phyloP scores from a whole-genome alignment of 306 rosid species.

The Myrica gale region DNA sequence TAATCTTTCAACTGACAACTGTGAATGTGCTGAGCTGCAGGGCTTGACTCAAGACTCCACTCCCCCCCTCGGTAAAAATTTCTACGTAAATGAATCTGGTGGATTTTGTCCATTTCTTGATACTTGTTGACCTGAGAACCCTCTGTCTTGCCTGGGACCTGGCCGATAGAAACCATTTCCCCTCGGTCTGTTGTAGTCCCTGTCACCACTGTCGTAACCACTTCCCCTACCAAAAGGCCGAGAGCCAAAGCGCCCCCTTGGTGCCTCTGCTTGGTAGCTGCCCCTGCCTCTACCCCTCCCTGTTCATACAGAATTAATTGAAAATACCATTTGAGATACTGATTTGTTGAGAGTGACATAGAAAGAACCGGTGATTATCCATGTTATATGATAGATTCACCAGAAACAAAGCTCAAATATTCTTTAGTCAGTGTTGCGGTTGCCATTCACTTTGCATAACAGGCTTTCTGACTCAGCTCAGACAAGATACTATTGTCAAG shows the following conservation, averaged over 20 bases:
- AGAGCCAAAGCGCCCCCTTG: slow-evolving; percentile 62
- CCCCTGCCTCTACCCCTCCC: slow-evolving; percentile 97
- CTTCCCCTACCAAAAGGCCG: slow-evolving; percentile 58
- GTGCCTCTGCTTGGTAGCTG: slow-evolving; percentile 62
- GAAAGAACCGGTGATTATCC: neutral
- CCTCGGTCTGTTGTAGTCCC: slow-evolving; percentile 58
- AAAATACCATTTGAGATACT: neutral
- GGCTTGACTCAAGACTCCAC: slow-evolving; percentile 50
- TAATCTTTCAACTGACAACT: slow-evolving; percentile 29
- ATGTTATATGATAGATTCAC: neutral
- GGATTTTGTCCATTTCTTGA: slow-evolving; percentile 58
- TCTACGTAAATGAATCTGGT: slow-evolving; percentile 42
- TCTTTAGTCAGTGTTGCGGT: slow-evolving; percentile 2
- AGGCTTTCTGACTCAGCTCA: neutral
- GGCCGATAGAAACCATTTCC: slow-evolving; percentile 84
- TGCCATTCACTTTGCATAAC: slow-evolving; percentile 4
- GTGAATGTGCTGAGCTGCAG: slow-evolving; percentile 35
- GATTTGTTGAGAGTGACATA: neutral
- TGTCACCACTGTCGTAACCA: slow-evolving; percentile 57
- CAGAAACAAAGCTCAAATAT: neutral
- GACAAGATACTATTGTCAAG: slow-evolving; percentile 1
- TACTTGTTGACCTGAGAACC: slow-evolving; percentile 46
- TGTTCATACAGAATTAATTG: slow-evolving; percentile 29
- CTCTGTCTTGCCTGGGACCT: slow-evolving; percentile 54
- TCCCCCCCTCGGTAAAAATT: slow-evolving; percentile 8